These are phyloP conservation scores for Zizania latifolia DNA, from an alignment of 176 grass and related monocot genomes.

Conservation along the genomic window DNA sequence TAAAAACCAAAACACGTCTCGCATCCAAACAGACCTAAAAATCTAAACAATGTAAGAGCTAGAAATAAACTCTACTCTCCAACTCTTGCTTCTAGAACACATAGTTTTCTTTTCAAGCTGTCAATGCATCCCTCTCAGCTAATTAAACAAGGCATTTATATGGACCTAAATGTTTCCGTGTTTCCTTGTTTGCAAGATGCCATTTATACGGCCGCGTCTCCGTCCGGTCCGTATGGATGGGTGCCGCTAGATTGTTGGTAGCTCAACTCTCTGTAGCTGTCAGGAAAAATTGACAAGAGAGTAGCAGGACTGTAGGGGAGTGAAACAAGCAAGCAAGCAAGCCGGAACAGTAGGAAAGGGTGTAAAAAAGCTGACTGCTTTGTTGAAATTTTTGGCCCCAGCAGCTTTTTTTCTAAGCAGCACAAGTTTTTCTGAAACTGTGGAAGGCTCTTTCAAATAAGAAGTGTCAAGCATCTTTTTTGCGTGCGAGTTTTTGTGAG, in stretches of 20 bases:
- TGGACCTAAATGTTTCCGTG: neutral
- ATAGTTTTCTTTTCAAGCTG: neutral
- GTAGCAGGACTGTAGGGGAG: neutral
- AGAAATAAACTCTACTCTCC: too few species aligned
- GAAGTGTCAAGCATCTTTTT: neutral
- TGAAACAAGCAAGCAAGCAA: neutral
- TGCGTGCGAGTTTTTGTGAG: neutral
- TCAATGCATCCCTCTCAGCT: neutral
- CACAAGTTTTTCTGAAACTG: neutral
- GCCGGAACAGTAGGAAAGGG: neutral
- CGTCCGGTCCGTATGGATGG: neutral
- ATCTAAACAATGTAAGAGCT: too few species aligned
- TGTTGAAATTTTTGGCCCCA: constrained; percentile 3
- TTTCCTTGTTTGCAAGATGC: neutral
- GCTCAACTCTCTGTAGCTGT: neutral
- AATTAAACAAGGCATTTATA: neutral
- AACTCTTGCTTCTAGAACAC: neutral
- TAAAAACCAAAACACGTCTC: too few species aligned
- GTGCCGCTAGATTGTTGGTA: neutral
- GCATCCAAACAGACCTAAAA: too few species aligned
- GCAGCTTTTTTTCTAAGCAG: neutral
- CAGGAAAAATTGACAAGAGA: neutral
- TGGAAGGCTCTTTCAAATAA: neutral
- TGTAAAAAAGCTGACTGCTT: neutral
- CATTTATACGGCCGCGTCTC: neutral